Evolutionary conservation across 2,329 filamentous ascomycete species (phyloP).

Genomic region (Cladophialophora bantiana): DNA sequence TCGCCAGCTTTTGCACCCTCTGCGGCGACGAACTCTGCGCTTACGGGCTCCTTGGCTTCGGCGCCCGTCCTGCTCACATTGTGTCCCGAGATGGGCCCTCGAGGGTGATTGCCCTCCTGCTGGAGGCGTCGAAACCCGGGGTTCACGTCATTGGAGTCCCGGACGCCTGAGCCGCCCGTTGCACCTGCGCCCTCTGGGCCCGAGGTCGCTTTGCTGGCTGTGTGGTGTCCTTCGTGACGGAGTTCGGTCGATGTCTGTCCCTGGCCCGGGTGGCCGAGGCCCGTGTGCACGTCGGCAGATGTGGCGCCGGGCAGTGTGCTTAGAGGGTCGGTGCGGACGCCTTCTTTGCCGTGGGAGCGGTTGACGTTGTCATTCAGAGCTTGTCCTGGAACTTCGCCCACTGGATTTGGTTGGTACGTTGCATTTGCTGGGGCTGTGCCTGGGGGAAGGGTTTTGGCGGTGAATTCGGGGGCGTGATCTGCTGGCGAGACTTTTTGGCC

Average conservation of each 20-base stretch:
- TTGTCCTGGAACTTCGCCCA: conserved; percentile 48
- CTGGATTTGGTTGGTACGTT: conserved; percentile 44
- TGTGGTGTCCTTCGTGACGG: conserved; percentile 54
- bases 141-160: conserved; percentile 24
- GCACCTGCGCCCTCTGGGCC: conserved; percentile 55
- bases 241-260: conserved; percentile 59
- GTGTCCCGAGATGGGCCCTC: conserved; percentile 27
- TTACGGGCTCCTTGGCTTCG: conserved; percentile 30
- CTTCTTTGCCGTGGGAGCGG: conserved; percentile 51
- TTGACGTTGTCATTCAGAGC: conserved; percentile 50
- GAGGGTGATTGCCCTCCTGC: conserved; percentile 24
- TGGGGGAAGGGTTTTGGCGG: conserved; percentile 64
- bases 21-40: conserved; percentile 26
- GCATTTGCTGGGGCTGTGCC: conserved; percentile 67
- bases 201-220: conserved; percentile 50
- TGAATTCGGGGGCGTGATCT: conserved; percentile 69
- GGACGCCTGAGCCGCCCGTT: conserved; percentile 28
- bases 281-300: conserved; percentile 61
- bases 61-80: conserved; percentile 32
- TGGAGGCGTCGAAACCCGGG: conserved; percentile 31
- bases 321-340: conserved; percentile 51
- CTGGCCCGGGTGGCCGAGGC: conserved; percentile 59
- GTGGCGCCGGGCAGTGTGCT: conserved; percentile 60
- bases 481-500: conserved; percentile 64
- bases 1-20: conserved; percentile 23